Percentiles rank a stretch among this genome's conserved stretches.
Evolutionary conservation across 805 yeast species (phyloP).

Genomic region (Monosporozyma unispora): DNA sequence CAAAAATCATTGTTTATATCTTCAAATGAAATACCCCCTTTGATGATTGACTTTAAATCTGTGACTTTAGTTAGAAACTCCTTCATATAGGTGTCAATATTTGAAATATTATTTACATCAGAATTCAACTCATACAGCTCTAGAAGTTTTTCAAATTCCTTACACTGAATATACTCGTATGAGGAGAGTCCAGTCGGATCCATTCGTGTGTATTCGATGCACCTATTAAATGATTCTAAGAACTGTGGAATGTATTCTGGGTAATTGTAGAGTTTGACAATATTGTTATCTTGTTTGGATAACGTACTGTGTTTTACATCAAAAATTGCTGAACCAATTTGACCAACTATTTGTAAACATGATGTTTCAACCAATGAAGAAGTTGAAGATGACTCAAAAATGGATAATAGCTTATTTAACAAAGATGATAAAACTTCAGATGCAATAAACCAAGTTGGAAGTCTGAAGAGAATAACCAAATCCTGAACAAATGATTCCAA

Average conservation of each 20-base stretch:
- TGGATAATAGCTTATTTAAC: slow-evolving; percentile 35
- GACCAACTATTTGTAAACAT: slow-evolving; percentile 53
- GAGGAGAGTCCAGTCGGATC: slow-evolving; percentile 3
- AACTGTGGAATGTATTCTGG: slow-evolving; percentile 17
- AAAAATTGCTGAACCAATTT: slow-evolving; percentile 45
- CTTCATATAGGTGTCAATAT: not conserved
- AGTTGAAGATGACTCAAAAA: slow-evolving; percentile 31
- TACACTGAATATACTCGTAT: slow-evolving; percentile 14
- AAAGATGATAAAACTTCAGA: slow-evolving; percentile 42
- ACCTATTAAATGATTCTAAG: slow-evolving; percentile 10
- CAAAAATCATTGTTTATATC: slow-evolving; percentile 10
- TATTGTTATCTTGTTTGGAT: slow-evolving; percentile 11
- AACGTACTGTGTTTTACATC: slow-evolving; percentile 17
- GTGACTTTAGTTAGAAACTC: not conserved
- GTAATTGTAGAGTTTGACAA: slow-evolving; percentile 18
- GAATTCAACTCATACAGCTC: slow-evolving; percentile 9
- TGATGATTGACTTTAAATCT: not conserved
- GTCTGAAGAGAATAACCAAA: slow-evolving; percentile 37
- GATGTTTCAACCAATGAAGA: slow-evolving; percentile 39
- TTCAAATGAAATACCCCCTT: not conserved
- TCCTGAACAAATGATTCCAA: slow-evolving; percentile 53
- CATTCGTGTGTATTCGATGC: slow-evolving; percentile 6
- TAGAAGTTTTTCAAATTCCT: slow-evolving; percentile 8
- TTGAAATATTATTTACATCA: not conserved
- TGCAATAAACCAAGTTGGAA: slow-evolving; percentile 57